Conservation (phyloP, 768 basidiomycete species). For the Phylloporus sp. region DNA sequence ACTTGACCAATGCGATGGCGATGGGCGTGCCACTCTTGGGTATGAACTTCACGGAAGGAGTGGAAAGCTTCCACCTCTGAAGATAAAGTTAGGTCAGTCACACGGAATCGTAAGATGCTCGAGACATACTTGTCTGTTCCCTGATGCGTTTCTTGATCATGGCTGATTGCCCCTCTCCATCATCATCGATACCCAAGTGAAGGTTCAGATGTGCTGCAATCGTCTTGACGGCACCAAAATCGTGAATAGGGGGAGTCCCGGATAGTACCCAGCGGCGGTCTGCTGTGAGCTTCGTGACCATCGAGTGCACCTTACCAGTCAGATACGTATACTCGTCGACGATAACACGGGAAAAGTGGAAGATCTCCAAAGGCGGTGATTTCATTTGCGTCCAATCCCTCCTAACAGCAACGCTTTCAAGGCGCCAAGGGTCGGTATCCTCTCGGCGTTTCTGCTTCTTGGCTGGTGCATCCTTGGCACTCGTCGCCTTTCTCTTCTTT, state of each 20-base stretch:
- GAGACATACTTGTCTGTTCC: constrained; percentile 70
- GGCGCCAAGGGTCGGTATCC: constrained; percentile 72
- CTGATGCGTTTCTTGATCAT: constrained; percentile 75
- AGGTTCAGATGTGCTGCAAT: constrained; percentile 84
- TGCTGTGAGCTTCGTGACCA: constrained; percentile 71
- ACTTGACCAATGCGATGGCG: constrained; percentile 77
- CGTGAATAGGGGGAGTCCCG: constrained; percentile 89
- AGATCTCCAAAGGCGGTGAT: constrained; percentile 84
- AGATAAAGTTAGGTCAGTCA: constrained; percentile 19
- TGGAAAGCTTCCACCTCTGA: constrained; percentile 89
- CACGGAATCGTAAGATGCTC: not conserved
- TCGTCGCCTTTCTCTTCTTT: constrained; percentile 42
- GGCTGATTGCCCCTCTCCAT: constrained; percentile 70
- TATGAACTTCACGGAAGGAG: constrained; percentile 93
- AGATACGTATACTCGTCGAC: constrained; percentile 96
- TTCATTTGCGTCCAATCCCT: constrained; percentile 76
- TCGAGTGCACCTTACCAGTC: constrained; percentile 69
- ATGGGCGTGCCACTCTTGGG: constrained; percentile 86
- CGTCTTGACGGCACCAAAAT: constrained; percentile 86
- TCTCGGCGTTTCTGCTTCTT: constrained; percentile 63
- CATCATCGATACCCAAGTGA: constrained; percentile 91
- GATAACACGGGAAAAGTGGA: constrained; percentile 84
- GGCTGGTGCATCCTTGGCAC: constrained; percentile 30
- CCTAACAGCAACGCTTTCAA: constrained; percentile 54
- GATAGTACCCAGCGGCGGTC: constrained; percentile 93